Evolutionary conservation across 768 basidiomycete genomes (phyloP).

Genomic region (Hortiboletus flavorubellus): DNA sequence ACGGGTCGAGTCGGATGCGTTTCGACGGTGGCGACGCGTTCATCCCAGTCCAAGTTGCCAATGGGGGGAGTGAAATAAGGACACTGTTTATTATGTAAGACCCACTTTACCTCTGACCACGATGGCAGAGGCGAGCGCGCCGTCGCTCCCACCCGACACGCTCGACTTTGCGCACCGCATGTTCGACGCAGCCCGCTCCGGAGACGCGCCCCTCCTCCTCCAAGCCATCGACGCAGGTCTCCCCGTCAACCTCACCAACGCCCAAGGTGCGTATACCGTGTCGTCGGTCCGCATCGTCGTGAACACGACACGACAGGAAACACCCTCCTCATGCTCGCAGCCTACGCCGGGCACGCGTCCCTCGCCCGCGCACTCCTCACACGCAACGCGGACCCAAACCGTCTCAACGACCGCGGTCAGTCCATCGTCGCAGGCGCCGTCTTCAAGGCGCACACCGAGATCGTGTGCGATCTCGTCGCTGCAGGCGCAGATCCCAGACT

Average conservation of each 20-base stretch:
- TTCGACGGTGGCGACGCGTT: constrained; percentile 29
- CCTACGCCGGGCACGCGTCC: constrained; percentile 63
- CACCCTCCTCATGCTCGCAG: constrained; percentile 74
- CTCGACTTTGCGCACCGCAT: constrained; percentile 60
- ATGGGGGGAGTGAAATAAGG: neutral
- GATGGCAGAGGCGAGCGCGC: no score
- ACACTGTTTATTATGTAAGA: no score
- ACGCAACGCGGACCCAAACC: constrained; percentile 62
- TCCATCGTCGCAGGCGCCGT: constrained; percentile 75
- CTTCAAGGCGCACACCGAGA: constrained; percentile 66
- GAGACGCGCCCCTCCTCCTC: constrained; percentile 49
- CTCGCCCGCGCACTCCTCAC: constrained; percentile 52
- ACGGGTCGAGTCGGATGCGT: constrained; percentile 36
- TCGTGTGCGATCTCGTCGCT: constrained; percentile 52
- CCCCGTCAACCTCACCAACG: constrained; percentile 69
- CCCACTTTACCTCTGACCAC: no score
- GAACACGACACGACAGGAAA: constrained; percentile 47
- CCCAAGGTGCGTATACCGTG: constrained; percentile 45
- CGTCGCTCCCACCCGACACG: constrained; percentile 33
- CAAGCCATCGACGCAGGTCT: constrained; percentile 66
- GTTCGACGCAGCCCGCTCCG: constrained; percentile 70
- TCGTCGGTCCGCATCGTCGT: no score
- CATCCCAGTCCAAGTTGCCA: neutral
- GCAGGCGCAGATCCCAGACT: constrained; percentile 59
- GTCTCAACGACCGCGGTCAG: constrained; percentile 68